Conservation (phyloP, 129 eudicot species). For the Artemisia annua region DNA sequence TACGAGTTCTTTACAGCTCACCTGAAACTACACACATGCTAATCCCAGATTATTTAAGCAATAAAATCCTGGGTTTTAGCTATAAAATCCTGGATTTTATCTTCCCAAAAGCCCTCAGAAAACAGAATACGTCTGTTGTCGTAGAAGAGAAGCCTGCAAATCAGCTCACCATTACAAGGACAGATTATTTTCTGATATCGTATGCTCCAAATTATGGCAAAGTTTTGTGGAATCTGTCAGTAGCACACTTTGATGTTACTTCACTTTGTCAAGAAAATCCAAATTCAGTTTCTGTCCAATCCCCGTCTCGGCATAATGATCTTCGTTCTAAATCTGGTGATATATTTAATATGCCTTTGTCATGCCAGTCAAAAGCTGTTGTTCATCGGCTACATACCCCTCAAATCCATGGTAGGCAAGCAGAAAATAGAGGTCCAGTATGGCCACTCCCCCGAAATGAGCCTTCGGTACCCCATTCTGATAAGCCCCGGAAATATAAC, state of each 20-base stretch:
- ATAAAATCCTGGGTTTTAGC: conserved; percentile 19
- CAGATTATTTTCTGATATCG: conserved; percentile 69
- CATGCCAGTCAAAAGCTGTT: conserved; percentile 64
- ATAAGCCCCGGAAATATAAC: conserved; percentile 31
- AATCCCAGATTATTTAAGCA: conserved; percentile 14
- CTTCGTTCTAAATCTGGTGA: conserved; percentile 45
- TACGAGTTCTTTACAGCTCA: conserved; percentile 49
- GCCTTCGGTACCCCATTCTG: conserved; percentile 37
- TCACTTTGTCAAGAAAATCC: conserved; percentile 68
- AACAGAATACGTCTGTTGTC: conserved; percentile 27
- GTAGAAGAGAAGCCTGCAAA: conserved; percentile 38
- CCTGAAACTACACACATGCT: conserved; percentile 33
- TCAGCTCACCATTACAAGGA: conserved; percentile 71
- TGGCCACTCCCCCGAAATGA: conserved; percentile 36
- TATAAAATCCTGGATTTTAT: conserved; percentile 12
- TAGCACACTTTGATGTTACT: conserved; percentile 71
- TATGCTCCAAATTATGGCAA: conserved; percentile 55
- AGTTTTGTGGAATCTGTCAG: conserved; percentile 77
- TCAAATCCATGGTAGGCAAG: conserved; percentile 33
- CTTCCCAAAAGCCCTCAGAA: conserved; percentile 23
- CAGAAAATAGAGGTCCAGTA: conserved; percentile 41
- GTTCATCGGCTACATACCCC: conserved; percentile 59
- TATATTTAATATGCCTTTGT: conserved; percentile 59
- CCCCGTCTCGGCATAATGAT: conserved; percentile 25
- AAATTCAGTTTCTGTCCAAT: conserved; percentile 39